phyloP scores from a whole-genome alignment of 2,329 filamentous ascomycete genomes.

The Polychaeton citri region DNA sequence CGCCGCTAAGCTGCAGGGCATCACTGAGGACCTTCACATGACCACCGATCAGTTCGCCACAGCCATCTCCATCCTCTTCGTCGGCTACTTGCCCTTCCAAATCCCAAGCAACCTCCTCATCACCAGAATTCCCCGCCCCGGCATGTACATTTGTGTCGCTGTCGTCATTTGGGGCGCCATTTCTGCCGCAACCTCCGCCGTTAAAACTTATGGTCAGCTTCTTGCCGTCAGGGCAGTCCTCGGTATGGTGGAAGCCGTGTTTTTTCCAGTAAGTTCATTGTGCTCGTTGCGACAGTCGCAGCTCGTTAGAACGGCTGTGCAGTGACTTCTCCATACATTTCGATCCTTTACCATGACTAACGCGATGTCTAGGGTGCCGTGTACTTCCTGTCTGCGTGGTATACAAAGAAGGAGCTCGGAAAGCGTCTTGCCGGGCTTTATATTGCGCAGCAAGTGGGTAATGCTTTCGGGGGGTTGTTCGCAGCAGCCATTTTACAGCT shows the following conservation, averaged over 20 bases:
- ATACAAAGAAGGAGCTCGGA: slow-evolving; percentile 25
- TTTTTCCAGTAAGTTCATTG: slow-evolving; percentile 23
- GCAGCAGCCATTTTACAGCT: slow-evolving; percentile 21
- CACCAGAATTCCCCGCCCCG: slow-evolving; percentile 25
- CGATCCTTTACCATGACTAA: slow-evolving; percentile 6
- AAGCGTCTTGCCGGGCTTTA: slow-evolving; percentile 25
- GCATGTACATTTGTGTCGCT: slow-evolving; percentile 24
- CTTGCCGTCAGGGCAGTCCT: background rate
- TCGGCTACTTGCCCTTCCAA: slow-evolving; percentile 12
- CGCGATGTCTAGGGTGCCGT: slow-evolving; percentile 20
- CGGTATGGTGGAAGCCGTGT: slow-evolving; percentile 12
- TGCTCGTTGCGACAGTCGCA: no score
- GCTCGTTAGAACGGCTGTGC: no score
- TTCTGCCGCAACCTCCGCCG: slow-evolving; percentile 11
- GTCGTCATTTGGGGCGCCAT: slow-evolving; percentile 29
- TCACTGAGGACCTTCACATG: slow-evolving; percentile 31
- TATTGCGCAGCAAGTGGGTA: slow-evolving; percentile 26
- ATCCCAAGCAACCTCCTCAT: slow-evolving; percentile 36
- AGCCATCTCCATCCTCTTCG: slow-evolving; percentile 5
- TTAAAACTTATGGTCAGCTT: background rate
- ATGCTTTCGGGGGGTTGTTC: slow-evolving; percentile 27
- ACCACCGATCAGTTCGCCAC: slow-evolving; percentile 1
- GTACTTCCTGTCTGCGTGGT: slow-evolving; percentile 23
- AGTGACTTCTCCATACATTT: no score
- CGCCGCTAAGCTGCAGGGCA: background rate